Evolutionary conservation across 768 basidiomycete species (phyloP), one percentile per base, ranked within the genome.

Genomic region (Cystobasidiopsis lactophilus): DNA sequence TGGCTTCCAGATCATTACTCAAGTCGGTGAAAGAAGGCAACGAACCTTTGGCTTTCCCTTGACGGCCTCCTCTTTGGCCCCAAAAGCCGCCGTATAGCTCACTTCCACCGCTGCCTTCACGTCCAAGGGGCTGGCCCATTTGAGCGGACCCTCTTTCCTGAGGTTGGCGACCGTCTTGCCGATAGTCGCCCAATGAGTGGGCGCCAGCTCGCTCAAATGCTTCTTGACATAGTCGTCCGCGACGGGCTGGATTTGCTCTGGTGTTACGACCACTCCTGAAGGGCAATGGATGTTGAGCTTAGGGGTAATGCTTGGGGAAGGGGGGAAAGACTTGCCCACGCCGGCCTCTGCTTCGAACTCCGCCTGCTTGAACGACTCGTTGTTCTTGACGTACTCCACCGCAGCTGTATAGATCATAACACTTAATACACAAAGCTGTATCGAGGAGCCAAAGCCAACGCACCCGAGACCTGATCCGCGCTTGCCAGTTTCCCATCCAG

Each of bases 381-480:
- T 73, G 2, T 71, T 62, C 58, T 82, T 78, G 19, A 81, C 59
- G 63, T 79, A 88, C 66, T 80, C 85, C 21, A 76, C 70, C 14
- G 83, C 84, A 60, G 78, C 85, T 84, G 58, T 9, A 16, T 3
- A 1, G n/a, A 23, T 23, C 39, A 18, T 10, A 46, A 2, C 26
- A 4, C 27, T 13, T 13, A 2, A 33, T 16, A 10, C 30, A 24
- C 19, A 11, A 14, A 26, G 0, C 23, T 23, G 11, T 39, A 7
- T 31, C 13, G 31, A 23, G 5, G 45, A 21, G 24, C 48, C 29
- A 11, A 5, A 5, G 5, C 18, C 21, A 11, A 66, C 78, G 60
- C 61, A 86, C 89, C 89, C 50, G 75, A 71, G 24, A 93, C 77
- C 71, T 95, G 89, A 65, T 95, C 91, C 2, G 76, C 73, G 31